Conservation (phyloP, 2,329 filamentous ascomycete species). For the Exophiala phaeomuriformis region DNA sequence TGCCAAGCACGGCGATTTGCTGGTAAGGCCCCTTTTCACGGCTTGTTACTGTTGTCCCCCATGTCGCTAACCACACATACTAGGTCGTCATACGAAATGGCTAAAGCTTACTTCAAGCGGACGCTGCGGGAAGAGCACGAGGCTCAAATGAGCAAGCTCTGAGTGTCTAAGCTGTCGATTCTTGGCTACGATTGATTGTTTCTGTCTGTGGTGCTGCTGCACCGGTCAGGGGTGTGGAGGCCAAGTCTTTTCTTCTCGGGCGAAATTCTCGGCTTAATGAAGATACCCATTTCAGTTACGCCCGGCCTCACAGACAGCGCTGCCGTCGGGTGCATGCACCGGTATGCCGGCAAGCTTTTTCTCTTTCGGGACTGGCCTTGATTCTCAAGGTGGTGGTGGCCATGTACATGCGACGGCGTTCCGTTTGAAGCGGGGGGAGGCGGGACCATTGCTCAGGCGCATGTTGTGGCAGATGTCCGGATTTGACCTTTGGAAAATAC, state of each 20-base stretch:
- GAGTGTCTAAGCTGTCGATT: neutral
- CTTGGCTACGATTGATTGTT: neutral
- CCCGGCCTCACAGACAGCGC: neutral
- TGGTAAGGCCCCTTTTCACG: conserved; percentile 55
- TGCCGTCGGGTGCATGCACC: neutral
- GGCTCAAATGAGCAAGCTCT: conserved; percentile 15
- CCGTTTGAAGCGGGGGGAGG: neutral
- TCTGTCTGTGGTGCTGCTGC: neutral
- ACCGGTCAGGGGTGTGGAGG: neutral
- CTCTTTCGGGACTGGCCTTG: conserved; percentile 4
- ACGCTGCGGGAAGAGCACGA: conserved; percentile 28
- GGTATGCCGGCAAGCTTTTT: conserved; percentile 6
- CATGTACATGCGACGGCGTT: conserved; percentile 13
- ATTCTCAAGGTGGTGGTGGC: neutral
- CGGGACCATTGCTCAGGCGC: neutral
- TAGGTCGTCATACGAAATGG: conserved; percentile 61
- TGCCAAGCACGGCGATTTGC: conserved; percentile 99
- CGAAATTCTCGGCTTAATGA: conserved; percentile 1
- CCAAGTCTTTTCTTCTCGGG: neutral
- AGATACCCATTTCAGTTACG: conserved; percentile 15
- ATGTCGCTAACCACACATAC: neutral
- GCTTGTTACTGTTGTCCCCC: neutral
- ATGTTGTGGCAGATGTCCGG: conserved; percentile 2
- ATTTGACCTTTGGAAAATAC: conserved; percentile 14
- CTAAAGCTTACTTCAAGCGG: conserved; percentile 59